Conservation (phyloP, 495 filamentous ascomycete genomes). For the Cladorrhinum samala region DNA sequence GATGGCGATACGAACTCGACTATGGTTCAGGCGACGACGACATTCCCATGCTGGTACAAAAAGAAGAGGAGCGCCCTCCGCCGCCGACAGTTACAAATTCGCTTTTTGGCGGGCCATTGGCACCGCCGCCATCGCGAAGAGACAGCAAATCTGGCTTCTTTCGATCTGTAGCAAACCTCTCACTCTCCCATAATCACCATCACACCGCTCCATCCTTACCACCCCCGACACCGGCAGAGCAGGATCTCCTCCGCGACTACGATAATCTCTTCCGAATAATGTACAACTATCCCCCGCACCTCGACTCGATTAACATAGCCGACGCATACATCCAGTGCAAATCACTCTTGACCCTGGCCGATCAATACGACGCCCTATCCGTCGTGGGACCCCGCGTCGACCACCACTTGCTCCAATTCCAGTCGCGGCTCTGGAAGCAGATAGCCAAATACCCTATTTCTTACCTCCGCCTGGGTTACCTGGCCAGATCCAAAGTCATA, state of each 20-base stretch:
- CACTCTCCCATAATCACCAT: conserved; percentile 35
- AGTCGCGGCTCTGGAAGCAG: conserved; percentile 82
- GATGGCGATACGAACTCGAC: conserved; percentile 86
- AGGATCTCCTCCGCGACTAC: conserved; percentile 78
- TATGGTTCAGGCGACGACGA: conserved; percentile 66
- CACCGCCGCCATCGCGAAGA: conserved; percentile 14
- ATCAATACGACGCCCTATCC: conserved; percentile 84
- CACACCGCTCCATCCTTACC: conserved; percentile 26
- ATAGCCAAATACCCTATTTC: conserved; percentile 89
- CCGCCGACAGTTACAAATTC: conserved; percentile 23
- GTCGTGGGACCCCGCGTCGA: conserved; percentile 88
- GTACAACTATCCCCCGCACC: conserved; percentile 78
- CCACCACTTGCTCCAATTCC: conserved; percentile 87
- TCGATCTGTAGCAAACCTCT: conserved; percentile 76
- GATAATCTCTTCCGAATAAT: conserved; percentile 90
- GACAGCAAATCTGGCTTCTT: conserved; percentile 55
- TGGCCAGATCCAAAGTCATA: conserved; percentile 76
- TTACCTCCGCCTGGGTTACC: conserved; percentile 83
- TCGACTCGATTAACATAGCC: conserved; percentile 81
- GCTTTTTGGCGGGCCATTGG: conserved; percentile 33
- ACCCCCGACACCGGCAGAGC: conserved; percentile 44
- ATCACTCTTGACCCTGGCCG: conserved; percentile 71
- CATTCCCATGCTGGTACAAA: conserved; percentile 83
- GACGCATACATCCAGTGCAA: conserved; percentile 90
- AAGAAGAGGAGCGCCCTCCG: conserved; percentile 42